Evolutionary conservation across 2,329 filamentous ascomycete genomes (phyloP), one percentile per base, ranked within the genome.

Genomic region (Dactylellina parvicollis): DNA sequence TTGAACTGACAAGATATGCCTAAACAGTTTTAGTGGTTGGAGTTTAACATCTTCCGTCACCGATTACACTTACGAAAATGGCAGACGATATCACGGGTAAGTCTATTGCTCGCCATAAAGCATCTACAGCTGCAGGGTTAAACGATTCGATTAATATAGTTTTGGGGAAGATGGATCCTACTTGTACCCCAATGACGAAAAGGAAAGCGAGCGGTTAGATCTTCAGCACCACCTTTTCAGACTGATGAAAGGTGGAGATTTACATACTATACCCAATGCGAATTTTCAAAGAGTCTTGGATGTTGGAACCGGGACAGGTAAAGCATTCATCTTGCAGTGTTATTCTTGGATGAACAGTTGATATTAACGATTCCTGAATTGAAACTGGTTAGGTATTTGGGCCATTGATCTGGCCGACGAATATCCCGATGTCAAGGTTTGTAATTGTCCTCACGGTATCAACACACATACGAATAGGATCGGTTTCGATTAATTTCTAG

Each of bases 51-150:
- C 83, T 9, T 81, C 81, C 69, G 81, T 83, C 42, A 80, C 78
- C 54, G 75, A 82, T 47, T 84, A 83, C 74, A 79, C 80, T 34
- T 84, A 81, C 74, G 82, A 85, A 72, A 81, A 85, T 57, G 83
- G 83, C 2, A 81, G 84, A 0, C 79, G 83, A 5, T 86, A 85
- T 54, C 83, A 59, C 28, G 67, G 67, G 67, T 66, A 32, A 38
- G 55, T 42, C 14, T 47, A 7, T 24, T 5, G 38, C 9, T 70
- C 38, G 24, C n/a, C 5, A 22, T 28, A 7, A 9, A 47, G 47
- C 28, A 26, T 10, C 32, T 20, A n/a, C n/a, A n/a, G n/a, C n/a
- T n/a, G n/a, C n/a, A n/a, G n/a, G n/a, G n/a, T n/a, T n/a, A n/a
- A n/a, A n/a, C n/a, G n/a, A n/a, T n/a, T n/a, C 56, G 34, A 73